Evolutionary conservation across 257 asterid genomes (phyloP).

Genomic region (Jacaranda copaia): DNA sequence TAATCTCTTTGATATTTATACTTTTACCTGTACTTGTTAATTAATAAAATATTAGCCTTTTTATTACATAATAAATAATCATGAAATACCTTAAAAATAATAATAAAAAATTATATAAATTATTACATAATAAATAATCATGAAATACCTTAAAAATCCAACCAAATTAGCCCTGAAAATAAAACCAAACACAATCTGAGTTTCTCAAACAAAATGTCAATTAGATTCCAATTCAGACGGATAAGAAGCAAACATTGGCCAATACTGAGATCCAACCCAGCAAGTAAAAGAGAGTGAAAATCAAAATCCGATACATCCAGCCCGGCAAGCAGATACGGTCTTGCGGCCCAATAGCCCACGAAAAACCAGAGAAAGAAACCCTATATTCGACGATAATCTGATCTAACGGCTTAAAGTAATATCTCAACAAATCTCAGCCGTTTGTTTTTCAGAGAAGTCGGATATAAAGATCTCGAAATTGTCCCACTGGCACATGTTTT

Average conservation of each 20-base stretch:
- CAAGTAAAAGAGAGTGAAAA: too few species aligned
- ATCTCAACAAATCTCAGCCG: conserved; percentile 33
- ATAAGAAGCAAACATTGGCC: background rate
- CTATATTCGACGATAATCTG: conserved; percentile 27
- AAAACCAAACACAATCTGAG: too few species aligned
- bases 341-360: conserved; percentile 26
- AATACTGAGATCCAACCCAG: background rate
- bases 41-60: too few species aligned
- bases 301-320: background rate
- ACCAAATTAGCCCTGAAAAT: too few species aligned
- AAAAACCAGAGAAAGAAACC: conserved; percentile 35
- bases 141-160: too few species aligned
- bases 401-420: conserved; percentile 23
- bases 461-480: conserved; percentile 23
- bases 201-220: too few species aligned
- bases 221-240: background rate
- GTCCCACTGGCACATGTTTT: rapidly evolving
- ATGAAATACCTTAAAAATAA: too few species aligned
- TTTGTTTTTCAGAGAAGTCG: background rate
- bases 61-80: too few species aligned
- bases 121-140: too few species aligned
- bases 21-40: too few species aligned
- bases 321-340: background rate
- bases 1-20: too few species aligned
- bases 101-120: too few species aligned